These are phyloP conservation scores for Leptographium galeiforme DNA, from an alignment of 2,329 filamentous ascomycete species.

Conservation along the genomic window DNA sequence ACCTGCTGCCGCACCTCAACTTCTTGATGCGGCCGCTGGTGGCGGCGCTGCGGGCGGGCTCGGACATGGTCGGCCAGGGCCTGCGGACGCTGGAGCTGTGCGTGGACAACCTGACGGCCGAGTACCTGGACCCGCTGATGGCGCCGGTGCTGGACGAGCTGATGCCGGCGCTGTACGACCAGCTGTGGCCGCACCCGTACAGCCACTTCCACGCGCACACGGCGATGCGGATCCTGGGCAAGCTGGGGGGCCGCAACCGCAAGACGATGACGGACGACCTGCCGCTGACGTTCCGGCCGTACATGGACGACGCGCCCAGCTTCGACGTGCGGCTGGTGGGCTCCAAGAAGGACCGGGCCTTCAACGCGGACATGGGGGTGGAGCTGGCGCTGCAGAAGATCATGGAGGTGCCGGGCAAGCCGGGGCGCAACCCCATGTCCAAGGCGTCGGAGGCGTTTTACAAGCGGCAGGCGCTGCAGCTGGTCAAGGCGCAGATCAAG, in stretches of 20 bases:
- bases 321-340: conserved; percentile 84
- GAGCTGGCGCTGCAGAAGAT: conserved; percentile 82
- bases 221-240: conserved; percentile 92
- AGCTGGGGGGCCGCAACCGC: conserved; percentile 85
- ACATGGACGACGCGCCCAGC: conserved; percentile 75
- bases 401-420: conserved; percentile 58
- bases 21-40: conserved; percentile 96
- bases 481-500: conserved; percentile 82
- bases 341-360: conserved; percentile 76
- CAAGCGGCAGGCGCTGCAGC: conserved; percentile 81
- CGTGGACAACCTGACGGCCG: conserved; percentile 93
- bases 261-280: conserved; percentile 90
- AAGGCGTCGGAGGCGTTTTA: conserved; percentile 69
- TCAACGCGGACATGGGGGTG: conserved; percentile 74
- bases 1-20: conserved; percentile 85
- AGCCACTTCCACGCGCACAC: conserved; percentile 97
- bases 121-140: conserved; percentile 98
- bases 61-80: conserved; percentile 88
- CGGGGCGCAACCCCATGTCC: conserved; percentile 26
- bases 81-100: conserved; percentile 88
- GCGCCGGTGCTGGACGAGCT: conserved; percentile 96
- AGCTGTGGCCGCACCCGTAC: conserved; percentile 84
- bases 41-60: conserved; percentile 83
- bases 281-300: conserved; percentile 69
- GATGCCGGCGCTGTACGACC: conserved; percentile 95